Percentiles rank a stretch among this genome's conserved stretches.
Evolutionary conservation across 495 filamentous ascomycete genomes (phyloP).

Genomic region (Usnea hakonensis): DNA sequence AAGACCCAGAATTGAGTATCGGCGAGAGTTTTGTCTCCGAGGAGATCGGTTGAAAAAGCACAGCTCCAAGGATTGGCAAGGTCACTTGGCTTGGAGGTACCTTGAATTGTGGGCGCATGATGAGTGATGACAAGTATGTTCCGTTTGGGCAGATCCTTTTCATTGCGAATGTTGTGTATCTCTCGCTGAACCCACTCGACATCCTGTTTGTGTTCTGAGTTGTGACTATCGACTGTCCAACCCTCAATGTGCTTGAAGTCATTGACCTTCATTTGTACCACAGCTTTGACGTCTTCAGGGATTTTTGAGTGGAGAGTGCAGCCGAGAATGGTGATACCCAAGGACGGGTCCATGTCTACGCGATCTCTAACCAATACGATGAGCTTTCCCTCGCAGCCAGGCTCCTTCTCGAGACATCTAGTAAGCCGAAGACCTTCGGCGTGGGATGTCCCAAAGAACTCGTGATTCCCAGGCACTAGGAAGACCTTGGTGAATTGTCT

Average conservation of each 20-base stretch:
- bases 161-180: slow-evolving; percentile 27
- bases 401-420: slow-evolving; percentile 37
- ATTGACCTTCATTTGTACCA: slow-evolving; percentile 36
- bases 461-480: slow-evolving; percentile 51
- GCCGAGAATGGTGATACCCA: slow-evolving; percentile 43
- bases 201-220: slow-evolving; percentile 37
- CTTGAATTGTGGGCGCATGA: slow-evolving; percentile 41
- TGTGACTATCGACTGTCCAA: slow-evolving; percentile 46
- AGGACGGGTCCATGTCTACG: slow-evolving; percentile 29
- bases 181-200: slow-evolving; percentile 39
- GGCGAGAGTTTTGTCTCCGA: slow-evolving; percentile 47
- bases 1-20: slow-evolving; percentile 43
- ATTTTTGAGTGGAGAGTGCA: slow-evolving; percentile 51
- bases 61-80: slow-evolving; percentile 34
- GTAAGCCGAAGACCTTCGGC: slow-evolving; percentile 37
- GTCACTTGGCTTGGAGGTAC: slow-evolving; percentile 39
- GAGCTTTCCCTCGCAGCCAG: slow-evolving; percentile 36
- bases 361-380: slow-evolving; percentile 39
- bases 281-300: slow-evolving; percentile 28
- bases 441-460: slow-evolving; percentile 45
- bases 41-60: slow-evolving; percentile 47
- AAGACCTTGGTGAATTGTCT: slow-evolving; percentile 40
- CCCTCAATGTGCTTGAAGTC: slow-evolving; percentile 44
- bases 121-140: slow-evolving; percentile 47
- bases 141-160: slow-evolving; percentile 19